phyloP scores from a whole-genome alignment of 1,284 basidiomycete species.

The Irpex sp. region DNA sequence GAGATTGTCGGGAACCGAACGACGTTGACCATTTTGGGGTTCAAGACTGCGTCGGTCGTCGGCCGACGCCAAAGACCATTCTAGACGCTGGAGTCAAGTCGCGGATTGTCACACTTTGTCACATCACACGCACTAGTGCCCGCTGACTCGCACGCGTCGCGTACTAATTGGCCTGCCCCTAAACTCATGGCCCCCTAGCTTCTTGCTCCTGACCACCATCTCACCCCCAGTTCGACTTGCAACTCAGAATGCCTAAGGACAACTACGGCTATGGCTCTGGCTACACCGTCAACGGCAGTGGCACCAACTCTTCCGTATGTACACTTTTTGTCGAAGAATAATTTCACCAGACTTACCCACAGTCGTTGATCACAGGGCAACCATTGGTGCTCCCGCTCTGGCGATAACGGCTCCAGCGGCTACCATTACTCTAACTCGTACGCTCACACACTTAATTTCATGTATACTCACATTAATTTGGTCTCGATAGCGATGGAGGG shows the following conservation, averaged over 20 bases:
- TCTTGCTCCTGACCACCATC: background rate
- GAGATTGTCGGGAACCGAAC: no score
- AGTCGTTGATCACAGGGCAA: slow-evolving; percentile 20
- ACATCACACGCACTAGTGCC: background rate
- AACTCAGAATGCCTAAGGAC: slow-evolving; percentile 6
- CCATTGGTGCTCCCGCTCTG: slow-evolving; percentile 22
- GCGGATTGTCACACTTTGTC: background rate
- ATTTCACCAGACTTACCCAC: background rate
- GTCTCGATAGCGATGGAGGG: slow-evolving; percentile 20
- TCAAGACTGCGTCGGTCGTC: background rate
- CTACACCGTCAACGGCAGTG: slow-evolving; percentile 15
- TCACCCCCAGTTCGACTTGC: background rate
- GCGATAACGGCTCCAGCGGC: slow-evolving; percentile 17
- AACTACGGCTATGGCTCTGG: slow-evolving; percentile 9
- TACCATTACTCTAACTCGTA: slow-evolving; percentile 29
- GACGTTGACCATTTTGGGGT: background rate
- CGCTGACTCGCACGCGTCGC: background rate
- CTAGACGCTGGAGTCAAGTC: background rate
- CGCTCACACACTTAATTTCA: background rate
- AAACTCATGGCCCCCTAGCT: background rate
- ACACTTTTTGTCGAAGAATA: background rate
- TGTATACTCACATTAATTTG: background rate
- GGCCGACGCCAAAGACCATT: background rate
- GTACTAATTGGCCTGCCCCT: background rate
- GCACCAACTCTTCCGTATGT: slow-evolving; percentile 23